A percentile compares a stretch with the other conserved stretches of the same genome.
phyloP scores from a whole-genome alignment of 768 basidiomycete genomes.

The Mycena indigotica region DNA sequence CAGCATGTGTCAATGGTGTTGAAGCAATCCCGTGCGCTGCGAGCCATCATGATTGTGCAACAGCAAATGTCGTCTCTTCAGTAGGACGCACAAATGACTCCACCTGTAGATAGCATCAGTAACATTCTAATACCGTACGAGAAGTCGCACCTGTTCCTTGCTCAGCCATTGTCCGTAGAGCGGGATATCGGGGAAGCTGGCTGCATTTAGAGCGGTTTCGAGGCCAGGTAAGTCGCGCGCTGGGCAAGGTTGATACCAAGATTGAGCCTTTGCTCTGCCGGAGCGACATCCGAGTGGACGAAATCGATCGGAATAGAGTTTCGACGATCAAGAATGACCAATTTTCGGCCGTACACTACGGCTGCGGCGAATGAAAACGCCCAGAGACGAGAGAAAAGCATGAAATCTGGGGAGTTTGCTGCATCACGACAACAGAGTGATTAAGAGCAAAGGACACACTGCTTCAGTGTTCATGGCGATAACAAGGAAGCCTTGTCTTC shows the following conservation, averaged over 20 bases:
- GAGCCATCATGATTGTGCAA: constrained; percentile 26
- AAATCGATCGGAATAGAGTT: constrained; percentile 27
- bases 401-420: no score
- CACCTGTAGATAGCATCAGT: no score
- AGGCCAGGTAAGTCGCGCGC: constrained; percentile 33
- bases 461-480: no score
- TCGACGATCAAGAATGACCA: constrained; percentile 28
- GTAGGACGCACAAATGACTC: constrained; percentile 13
- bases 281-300: no score
- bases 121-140: no score
- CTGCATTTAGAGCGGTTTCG: constrained; percentile 33
- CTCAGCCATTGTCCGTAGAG: constrained; percentile 35
- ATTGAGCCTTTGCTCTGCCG: constrained; percentile 24
- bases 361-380: no score
- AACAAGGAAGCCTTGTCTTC: no score
- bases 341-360: no score
- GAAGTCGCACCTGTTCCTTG: constrained; percentile 35
- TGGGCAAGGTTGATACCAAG: constrained; percentile 37
- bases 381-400: no score
- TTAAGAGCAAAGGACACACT: no score
- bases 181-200: constrained; percentile 32
- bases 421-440: no score
- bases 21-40: constrained; percentile 22
- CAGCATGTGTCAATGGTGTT: constrained; percentile 22
- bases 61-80: constrained; percentile 16